Evolutionary conservation across 371 early-diverging fungal species (phyloP).

Genomic region (Parasitella parasitica): DNA sequence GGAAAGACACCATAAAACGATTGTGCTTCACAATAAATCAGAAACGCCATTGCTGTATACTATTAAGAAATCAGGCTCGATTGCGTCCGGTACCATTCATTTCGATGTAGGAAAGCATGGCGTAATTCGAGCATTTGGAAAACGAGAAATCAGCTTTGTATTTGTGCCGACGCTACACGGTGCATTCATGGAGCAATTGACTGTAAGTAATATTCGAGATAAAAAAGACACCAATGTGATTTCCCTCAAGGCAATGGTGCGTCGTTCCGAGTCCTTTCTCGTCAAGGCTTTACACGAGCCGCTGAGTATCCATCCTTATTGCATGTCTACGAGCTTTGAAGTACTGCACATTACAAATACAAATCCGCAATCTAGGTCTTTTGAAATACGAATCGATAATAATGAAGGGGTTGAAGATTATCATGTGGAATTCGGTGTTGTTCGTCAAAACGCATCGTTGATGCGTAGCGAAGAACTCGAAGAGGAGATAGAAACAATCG

Average conservation of each 20-base stretch:
- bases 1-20: constrained; percentile 81
- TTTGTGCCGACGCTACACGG: constrained; percentile 91
- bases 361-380: constrained; percentile 70
- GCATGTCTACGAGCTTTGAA: constrained; percentile 41
- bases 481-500: constrained; percentile 91
- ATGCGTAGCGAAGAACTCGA: constrained; percentile 75
- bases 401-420: constrained; percentile 43
- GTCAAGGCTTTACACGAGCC: constrained; percentile 30
- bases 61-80: constrained; percentile 93
- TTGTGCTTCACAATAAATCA: constrained; percentile 87
- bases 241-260: constrained; percentile 86
- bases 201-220: constrained; percentile 88
- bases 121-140: constrained; percentile 87
- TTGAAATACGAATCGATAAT: constrained; percentile 76
- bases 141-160: constrained; percentile 86
- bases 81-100: constrained; percentile 88
- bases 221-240: constrained; percentile 74
- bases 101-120: constrained; percentile 78
- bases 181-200: constrained; percentile 80
- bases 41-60: constrained; percentile 88
- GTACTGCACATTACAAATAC: constrained; percentile 63
- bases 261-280: constrained; percentile 83
- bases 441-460: constrained; percentile 21
- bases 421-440: constrained; percentile 43
- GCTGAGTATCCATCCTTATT: constrained; percentile 2